Percentiles rank a stretch among this genome's conserved stretches.
phyloP scores from a whole-genome alignment of 257 asterid genomes.

The Ligustrum vulgare region DNA sequence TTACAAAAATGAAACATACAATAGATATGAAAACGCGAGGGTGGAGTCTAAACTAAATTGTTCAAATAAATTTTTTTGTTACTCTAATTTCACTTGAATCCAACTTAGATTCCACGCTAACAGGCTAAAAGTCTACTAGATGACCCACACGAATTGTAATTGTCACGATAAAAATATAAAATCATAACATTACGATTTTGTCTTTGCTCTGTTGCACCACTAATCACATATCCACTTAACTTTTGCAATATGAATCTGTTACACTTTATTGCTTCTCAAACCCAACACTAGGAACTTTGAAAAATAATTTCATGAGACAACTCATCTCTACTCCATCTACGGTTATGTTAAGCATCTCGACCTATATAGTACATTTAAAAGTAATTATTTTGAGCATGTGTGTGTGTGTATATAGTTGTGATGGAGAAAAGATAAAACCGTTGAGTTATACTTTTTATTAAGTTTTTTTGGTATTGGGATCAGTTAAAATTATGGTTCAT shows the following conservation, averaged over 20 bases:
- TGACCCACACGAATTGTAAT: not conserved
- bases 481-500: no score
- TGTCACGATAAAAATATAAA: not conserved
- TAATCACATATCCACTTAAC: not conserved
- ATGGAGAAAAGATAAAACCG: not conserved
- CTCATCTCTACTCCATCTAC: not conserved
- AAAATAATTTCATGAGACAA: not conserved
- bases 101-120: not conserved
- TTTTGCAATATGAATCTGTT: not conserved
- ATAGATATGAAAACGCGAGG: not conserved
- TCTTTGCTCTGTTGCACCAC: not conserved
- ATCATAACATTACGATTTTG: not conserved
- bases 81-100: not conserved
- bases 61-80: not conserved
- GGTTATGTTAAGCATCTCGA: not conserved
- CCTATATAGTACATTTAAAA: not conserved
- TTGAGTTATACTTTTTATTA: not conserved
- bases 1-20: not conserved
- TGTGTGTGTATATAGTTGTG: no score
- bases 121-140: not conserved
- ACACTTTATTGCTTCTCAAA: not conserved
- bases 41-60: not conserved
- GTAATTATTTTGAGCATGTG: not conserved
- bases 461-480: not conserved
- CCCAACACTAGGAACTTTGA: not conserved